Conservation (phyloP, 1,284 basidiomycete species). For the Cryptococcus deneoformans region DNA sequence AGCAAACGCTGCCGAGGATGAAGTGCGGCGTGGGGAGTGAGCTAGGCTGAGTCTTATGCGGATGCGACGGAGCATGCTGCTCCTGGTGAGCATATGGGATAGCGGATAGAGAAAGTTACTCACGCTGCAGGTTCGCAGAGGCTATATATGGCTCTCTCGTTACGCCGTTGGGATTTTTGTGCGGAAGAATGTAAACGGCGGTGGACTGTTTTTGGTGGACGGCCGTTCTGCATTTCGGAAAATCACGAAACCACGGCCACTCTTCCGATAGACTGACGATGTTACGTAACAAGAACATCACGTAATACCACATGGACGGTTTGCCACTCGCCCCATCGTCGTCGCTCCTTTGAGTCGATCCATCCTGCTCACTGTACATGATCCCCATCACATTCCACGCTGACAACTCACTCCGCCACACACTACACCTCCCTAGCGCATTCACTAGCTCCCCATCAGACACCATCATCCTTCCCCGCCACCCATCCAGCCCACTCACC, state of each 20-base stretch:
- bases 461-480: background rate
- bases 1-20: constrained; percentile 9
- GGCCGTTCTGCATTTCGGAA: background rate
- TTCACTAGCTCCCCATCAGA: too few species aligned
- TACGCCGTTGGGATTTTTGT: too few species aligned
- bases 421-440: too few species aligned
- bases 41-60: constrained; percentile 10
- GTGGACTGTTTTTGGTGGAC: too few species aligned
- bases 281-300: background rate
- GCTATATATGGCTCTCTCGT: too few species aligned
- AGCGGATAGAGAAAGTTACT: too few species aligned
- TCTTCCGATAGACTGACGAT: background rate
- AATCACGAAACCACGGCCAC: background rate
- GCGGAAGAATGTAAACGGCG: too few species aligned
- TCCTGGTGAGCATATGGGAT: background rate
- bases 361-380: background rate
- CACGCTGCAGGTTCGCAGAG: too few species aligned
- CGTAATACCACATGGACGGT: background rate
- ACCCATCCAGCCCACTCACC: background rate
- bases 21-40: constrained; percentile 2
- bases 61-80: constrained; percentile 18
- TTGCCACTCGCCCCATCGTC: too few species aligned
- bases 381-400: background rate
- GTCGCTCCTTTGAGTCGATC: background rate
- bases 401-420: too few species aligned